These are phyloP conservation scores for Phymatotrichopsis omnivora DNA, from an alignment of 2,329 filamentous ascomycete genomes.

Conservation along the genomic window DNA sequence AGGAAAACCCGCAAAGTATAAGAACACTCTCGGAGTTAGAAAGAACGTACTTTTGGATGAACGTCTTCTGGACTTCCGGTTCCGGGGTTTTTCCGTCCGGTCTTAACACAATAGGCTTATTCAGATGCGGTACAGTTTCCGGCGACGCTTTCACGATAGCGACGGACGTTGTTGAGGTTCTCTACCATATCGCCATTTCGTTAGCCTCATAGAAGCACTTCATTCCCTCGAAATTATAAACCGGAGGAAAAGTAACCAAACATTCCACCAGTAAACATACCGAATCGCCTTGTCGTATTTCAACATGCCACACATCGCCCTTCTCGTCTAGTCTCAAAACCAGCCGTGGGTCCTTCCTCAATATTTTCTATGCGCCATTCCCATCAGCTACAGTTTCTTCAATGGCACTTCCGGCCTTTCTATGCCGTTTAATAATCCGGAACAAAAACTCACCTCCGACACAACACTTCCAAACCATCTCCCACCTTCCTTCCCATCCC, in stretches of 20 bases:
- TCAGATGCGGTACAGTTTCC: slow-evolving; percentile 50
- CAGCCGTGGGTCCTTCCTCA: slow-evolving; percentile 12
- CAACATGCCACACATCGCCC: slow-evolving; percentile 20
- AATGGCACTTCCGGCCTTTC: too few species aligned
- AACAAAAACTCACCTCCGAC: slow-evolving; percentile 11
- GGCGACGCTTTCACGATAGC: slow-evolving; percentile 41
- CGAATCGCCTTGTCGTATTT: slow-evolving; percentile 12
- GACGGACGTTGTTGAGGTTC: slow-evolving; percentile 42
- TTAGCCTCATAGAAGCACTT: background rate
- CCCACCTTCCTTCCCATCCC: slow-evolving; percentile 12
- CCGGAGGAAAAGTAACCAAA: slow-evolving; percentile 1
- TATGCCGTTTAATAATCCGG: too few species aligned
- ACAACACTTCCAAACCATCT: slow-evolving; percentile 19
- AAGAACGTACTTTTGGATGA: slow-evolving; percentile 53
- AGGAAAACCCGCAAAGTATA: too few species aligned
- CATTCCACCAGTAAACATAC: slow-evolving; percentile 6
- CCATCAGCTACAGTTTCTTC: background rate
- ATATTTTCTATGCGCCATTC: slow-evolving; percentile 7
- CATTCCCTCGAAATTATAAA: slow-evolving; percentile 8
- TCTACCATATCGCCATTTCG: too few species aligned
- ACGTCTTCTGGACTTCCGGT: slow-evolving; percentile 50
- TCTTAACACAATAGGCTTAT: slow-evolving; percentile 53
- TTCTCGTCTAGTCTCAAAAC: slow-evolving; percentile 12
- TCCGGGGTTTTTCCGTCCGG: slow-evolving; percentile 50
- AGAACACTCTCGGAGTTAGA: too few species aligned